These are phyloP conservation scores for Aureobasidium sp. DNA, from an alignment of 2,329 filamentous ascomycete genomes.

Conservation along the genomic window DNA sequence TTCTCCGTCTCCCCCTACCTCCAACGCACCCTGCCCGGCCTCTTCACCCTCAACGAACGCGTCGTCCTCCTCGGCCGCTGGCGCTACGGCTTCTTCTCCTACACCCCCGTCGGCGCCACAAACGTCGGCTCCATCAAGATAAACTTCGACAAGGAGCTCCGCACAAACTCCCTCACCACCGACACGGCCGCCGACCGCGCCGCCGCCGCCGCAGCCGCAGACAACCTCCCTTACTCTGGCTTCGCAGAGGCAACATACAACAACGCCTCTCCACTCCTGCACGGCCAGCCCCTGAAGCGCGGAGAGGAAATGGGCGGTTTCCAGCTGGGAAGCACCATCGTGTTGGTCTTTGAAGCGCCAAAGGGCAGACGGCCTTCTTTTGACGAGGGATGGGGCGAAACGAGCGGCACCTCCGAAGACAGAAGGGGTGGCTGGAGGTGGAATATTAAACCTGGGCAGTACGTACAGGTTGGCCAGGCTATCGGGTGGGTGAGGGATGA, in stretches of 20 bases:
- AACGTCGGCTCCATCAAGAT: slow-evolving; percentile 95
- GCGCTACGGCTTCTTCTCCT: slow-evolving; percentile 96
- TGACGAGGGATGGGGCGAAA: slow-evolving; percentile 50
- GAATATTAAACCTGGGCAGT: slow-evolving; percentile 79
- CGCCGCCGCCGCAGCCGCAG: slow-evolving; percentile 64
- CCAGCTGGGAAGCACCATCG: slow-evolving; percentile 87
- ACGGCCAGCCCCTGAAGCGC: slow-evolving; percentile 71
- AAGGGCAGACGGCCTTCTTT: slow-evolving; percentile 48
- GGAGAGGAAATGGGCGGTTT: slow-evolving; percentile 99
- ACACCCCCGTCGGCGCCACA: slow-evolving; percentile 89
- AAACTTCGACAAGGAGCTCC: slow-evolving; percentile 91
- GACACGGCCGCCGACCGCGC: slow-evolving; percentile 86
- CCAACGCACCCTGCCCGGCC: slow-evolving; percentile 79
- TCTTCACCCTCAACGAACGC: slow-evolving; percentile 94
- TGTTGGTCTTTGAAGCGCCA: slow-evolving; percentile 93
- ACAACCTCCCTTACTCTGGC: slow-evolving; percentile 78
- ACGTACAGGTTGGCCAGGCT: slow-evolving; percentile 79
- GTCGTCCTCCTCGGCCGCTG: slow-evolving; percentile 88
- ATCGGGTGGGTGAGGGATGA: slow-evolving; percentile 62
- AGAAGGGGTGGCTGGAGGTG: slow-evolving; percentile 69
- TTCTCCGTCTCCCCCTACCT: slow-evolving; percentile 94
- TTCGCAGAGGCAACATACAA: slow-evolving; percentile 88
- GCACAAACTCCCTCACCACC: slow-evolving; percentile 84
- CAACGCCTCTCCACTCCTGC: slow-evolving; percentile 64
- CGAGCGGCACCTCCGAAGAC: slow-evolving; percentile 37